Evolutionary conservation across 2,329 filamentous ascomycete species (phyloP).

Genomic region (Colletotrichum sp.): DNA sequence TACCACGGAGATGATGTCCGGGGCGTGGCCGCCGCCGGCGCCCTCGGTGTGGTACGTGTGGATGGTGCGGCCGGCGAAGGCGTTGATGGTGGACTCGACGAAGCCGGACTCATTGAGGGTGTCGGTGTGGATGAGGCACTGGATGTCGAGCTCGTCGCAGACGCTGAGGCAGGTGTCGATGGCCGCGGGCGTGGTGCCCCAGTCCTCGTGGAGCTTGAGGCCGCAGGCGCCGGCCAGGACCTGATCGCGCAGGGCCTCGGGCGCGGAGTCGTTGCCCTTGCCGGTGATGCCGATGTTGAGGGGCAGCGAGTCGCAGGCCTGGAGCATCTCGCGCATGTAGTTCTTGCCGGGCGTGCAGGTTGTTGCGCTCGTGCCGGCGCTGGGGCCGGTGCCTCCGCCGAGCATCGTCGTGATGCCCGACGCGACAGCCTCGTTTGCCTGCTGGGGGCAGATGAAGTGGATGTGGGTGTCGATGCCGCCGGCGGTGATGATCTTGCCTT

Average conservation of each 20-base stretch:
- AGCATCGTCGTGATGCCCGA: conserved; percentile 90
- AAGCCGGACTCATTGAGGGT: conserved; percentile 98
- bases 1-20: conserved; percentile 94
- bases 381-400: conserved; percentile 88
- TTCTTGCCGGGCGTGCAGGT: conserved; percentile 89
- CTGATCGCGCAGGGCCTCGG: conserved; percentile 77
- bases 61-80: conserved; percentile 86
- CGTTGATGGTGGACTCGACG: conserved; percentile 86
- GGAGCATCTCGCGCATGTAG: conserved; percentile 88
- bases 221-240: conserved; percentile 84
- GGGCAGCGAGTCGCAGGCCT: conserved; percentile 81
- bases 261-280: conserved; percentile 87
- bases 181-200: conserved; percentile 88
- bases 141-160: conserved; percentile 90
- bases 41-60: conserved; percentile 98
- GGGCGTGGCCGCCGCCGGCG: conserved; percentile 91
- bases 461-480: conserved; percentile 91
- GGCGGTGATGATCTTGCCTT: conserved; percentile 89
- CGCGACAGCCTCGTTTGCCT: conserved; percentile 81
- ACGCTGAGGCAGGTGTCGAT: conserved; percentile 87
- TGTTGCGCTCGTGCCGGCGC: conserved; percentile 87
- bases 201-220: conserved; percentile 95
- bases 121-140: conserved; percentile 94
- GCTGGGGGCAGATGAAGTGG: conserved; percentile 95
- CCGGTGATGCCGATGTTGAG: conserved; percentile 91